Conservation (phyloP, 192 early-diverging fungal genomes). For the Phycomyces blakesleeanus region DNA sequence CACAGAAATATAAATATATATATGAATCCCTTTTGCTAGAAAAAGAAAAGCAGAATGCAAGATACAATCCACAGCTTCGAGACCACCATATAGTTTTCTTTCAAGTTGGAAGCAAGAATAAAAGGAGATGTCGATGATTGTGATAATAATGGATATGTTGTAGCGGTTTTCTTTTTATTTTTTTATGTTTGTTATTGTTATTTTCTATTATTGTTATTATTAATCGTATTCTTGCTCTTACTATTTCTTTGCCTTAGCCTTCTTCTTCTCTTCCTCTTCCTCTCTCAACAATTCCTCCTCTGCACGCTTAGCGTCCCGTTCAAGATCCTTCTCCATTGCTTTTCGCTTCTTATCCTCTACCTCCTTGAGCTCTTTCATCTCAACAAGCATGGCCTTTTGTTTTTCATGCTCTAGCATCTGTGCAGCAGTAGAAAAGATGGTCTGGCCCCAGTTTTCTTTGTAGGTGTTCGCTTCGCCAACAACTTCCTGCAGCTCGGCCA, state of each 20-base stretch:
- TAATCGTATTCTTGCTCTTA: not conserved
- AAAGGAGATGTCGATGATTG: too few relatives aligned
- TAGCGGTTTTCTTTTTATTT: too few relatives aligned
- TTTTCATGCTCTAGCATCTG: constrained; percentile 70
- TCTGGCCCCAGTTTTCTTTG: constrained; percentile 75
- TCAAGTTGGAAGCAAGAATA: too few relatives aligned
- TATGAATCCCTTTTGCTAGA: too few relatives aligned
- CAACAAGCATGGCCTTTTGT: constrained; percentile 44
- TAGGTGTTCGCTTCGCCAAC: constrained; percentile 80
- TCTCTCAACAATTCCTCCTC: constrained; percentile 43
- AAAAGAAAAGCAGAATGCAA: too few relatives aligned
- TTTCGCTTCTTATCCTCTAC: constrained; percentile 47
- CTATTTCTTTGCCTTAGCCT: constrained; percentile 29
- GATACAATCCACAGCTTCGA: too few relatives aligned
- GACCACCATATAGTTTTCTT: too few relatives aligned
- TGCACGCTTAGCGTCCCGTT: constrained; percentile 41
- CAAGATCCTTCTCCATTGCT: constrained; percentile 41
- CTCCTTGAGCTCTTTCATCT: constrained; percentile 46
- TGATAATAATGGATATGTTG: too few relatives aligned
- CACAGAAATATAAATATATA: too few relatives aligned
- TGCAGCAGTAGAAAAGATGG: constrained; percentile 78
- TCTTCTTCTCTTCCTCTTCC: constrained; percentile 38
- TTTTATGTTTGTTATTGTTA: too few relatives aligned
- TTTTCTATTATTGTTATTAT: too few relatives aligned
- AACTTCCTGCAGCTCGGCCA: constrained; percentile 75